A percentile compares a stretch with the other conserved stretches of the same genome.
phyloP scores from a whole-genome alignment of 352 stramenopile species.

The Phytophthora hybrid region DNA sequence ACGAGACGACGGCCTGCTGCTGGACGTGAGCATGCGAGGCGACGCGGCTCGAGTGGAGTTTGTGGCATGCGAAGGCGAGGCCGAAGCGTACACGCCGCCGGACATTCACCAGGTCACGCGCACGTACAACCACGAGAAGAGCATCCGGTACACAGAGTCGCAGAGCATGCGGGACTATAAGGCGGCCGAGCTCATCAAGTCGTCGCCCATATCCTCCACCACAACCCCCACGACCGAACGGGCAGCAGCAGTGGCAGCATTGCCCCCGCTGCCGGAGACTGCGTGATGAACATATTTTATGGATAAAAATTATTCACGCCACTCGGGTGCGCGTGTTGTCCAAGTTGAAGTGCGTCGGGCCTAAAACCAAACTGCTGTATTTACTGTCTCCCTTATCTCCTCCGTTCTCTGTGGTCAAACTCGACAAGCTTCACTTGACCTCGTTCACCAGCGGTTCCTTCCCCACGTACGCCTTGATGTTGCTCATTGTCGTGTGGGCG shows the following conservation, averaged over 20 bases:
- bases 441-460: slow-evolving; percentile 59
- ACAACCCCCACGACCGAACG: slow-evolving; percentile 35
- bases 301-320: background rate
- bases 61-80: slow-evolving; percentile 58
- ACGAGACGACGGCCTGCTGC: slow-evolving; percentile 71
- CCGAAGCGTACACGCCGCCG: slow-evolving; percentile 54
- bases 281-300: slow-evolving; percentile 15
- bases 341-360: background rate
- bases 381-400: background rate
- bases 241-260: slow-evolving; percentile 26
- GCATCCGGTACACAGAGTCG: slow-evolving; percentile 74
- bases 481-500: slow-evolving; percentile 68
- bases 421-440: slow-evolving; percentile 43
- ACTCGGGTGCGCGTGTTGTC: background rate
- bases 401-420: too few species aligned
- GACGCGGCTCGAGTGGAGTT: slow-evolving; percentile 84
- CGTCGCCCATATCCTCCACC: slow-evolving; percentile 39
- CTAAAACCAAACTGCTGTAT: background rate
- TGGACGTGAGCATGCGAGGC: slow-evolving; percentile 90
- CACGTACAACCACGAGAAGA: slow-evolving; percentile 76
- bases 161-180: slow-evolving; percentile 85
- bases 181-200: slow-evolving; percentile 51
- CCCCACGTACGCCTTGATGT: slow-evolving; percentile 62
- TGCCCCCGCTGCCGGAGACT: slow-evolving; percentile 30
- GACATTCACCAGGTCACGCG: slow-evolving; percentile 82